Evolutionary conservation across 768 basidiomycete species (phyloP).

Genomic region (Basidioascus undulatus): DNA sequence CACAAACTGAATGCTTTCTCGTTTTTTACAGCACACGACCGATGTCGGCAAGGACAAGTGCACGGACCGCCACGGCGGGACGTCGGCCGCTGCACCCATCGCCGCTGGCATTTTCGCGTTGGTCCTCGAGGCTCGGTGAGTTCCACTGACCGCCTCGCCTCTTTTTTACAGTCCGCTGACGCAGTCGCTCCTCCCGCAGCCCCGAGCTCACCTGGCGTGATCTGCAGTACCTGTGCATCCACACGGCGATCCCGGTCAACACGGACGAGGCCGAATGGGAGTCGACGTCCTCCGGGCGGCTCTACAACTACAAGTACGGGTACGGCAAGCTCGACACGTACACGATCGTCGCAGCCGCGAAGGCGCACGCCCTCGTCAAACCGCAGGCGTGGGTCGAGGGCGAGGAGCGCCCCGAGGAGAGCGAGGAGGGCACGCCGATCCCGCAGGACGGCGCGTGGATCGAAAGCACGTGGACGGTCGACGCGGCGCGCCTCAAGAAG

Average conservation of each 20-base stretch:
- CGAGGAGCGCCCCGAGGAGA: conserved; percentile 17
- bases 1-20: conserved; percentile 6
- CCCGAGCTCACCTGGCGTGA: conserved; percentile 95
- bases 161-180: neutral
- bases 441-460: conserved; percentile 27
- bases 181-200: conserved; percentile 20
- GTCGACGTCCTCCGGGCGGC: conserved; percentile 38
- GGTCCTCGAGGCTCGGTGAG: conserved; percentile 61
- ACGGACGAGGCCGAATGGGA: conserved; percentile 83
- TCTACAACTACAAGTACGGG: conserved; percentile 80
- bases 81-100: conserved; percentile 91
- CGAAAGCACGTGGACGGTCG: conserved; percentile 42
- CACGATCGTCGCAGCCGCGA: conserved; percentile 52
- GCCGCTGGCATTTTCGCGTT: conserved; percentile 84
- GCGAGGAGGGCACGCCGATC: conserved; percentile 43
- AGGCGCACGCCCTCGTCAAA: conserved; percentile 65
- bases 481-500: conserved; percentile 35
- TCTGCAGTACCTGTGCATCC: conserved; percentile 67
- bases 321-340: conserved; percentile 74
- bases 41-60: conserved; percentile 62
- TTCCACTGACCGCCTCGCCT: neutral
- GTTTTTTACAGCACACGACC: conserved; percentile 52
- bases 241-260: conserved; percentile 53
- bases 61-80: conserved; percentile 67
- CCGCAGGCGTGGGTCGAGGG: conserved; percentile 66